Conservation (phyloP, 805 yeast genomes). For the Candida tammaniensis region DNA sequence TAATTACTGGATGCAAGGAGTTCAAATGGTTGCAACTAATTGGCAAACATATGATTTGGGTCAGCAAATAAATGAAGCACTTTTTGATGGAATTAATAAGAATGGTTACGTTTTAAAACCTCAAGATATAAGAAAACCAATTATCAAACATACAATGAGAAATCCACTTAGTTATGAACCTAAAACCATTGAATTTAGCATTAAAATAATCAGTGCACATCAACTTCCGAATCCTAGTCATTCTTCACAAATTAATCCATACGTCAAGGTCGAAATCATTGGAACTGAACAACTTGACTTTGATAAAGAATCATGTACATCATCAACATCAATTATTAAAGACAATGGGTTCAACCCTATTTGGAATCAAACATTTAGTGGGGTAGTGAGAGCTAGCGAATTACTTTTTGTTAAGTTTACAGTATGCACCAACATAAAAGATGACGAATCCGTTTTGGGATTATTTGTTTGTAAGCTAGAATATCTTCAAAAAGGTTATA, state of each 20-base stretch:
- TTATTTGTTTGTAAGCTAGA: constrained; percentile 56
- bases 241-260: constrained; percentile 55
- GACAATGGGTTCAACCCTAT: constrained; percentile 86
- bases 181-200: constrained; percentile 16
- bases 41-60: constrained; percentile 94
- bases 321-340: constrained; percentile 29
- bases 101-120: constrained; percentile 86
- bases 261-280: constrained; percentile 56
- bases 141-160: constrained; percentile 17
- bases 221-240: constrained; percentile 70
- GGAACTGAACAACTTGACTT: constrained; percentile 38
- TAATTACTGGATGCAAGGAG: constrained; percentile 78
- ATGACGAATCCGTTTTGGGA: constrained; percentile 44
- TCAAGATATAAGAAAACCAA: constrained; percentile 33
- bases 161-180: constrained; percentile 4
- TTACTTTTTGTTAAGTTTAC: constrained; percentile 57
- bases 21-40: constrained; percentile 93
- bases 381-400: constrained; percentile 38
- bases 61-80: constrained; percentile 81
- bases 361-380: constrained; percentile 63
- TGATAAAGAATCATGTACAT: constrained; percentile 16
- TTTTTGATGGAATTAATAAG: constrained; percentile 59
- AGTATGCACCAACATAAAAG: constrained; percentile 36
- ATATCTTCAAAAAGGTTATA: constrained; percentile 72
- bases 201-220: constrained; percentile 73